A percentile compares a stretch with the other conserved stretches of the same genome.
Evolutionary conservation across 495 filamentous ascomycete genomes (phyloP).

Genomic region (Tuber umbilicatum): DNA sequence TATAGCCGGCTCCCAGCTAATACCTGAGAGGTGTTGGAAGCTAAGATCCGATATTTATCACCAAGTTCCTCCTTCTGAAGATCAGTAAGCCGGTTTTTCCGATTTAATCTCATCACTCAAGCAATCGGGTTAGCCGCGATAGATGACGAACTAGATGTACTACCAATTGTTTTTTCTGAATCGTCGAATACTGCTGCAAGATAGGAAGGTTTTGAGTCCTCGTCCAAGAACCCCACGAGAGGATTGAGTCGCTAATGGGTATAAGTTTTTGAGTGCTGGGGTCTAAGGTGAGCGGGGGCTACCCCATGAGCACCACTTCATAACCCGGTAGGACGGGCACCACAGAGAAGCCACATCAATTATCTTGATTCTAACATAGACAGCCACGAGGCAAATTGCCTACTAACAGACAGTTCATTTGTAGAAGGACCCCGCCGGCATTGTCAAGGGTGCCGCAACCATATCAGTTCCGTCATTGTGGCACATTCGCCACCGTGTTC

Average conservation of each 20-base stretch:
- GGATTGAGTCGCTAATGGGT: background rate
- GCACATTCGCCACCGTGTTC: background rate
- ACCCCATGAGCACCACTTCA: conserved; percentile 26
- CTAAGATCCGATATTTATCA: background rate
- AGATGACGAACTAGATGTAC: background rate
- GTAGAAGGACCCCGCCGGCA: no score
- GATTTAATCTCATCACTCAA: background rate
- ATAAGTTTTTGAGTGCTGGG: background rate
- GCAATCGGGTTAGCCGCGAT: background rate
- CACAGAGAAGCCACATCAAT: background rate
- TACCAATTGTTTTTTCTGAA: background rate
- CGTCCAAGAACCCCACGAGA: background rate
- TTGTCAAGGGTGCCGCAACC: no score
- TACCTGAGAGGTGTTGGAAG: background rate
- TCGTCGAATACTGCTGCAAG: background rate
- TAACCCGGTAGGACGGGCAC: conserved; percentile 14
- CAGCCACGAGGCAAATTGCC: background rate
- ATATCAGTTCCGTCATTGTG: conserved; percentile 5
- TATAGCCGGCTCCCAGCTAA: background rate
- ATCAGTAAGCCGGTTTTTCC: no score
- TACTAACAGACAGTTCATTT: background rate
- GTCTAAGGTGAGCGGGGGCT: background rate
- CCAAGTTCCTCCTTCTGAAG: background rate
- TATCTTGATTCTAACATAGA: background rate
- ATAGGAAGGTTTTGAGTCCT: background rate